These are phyloP conservation scores for Hygrophoropsis aurantiaca DNA, from an alignment of 768 basidiomycete genomes.

Conservation along the genomic window DNA sequence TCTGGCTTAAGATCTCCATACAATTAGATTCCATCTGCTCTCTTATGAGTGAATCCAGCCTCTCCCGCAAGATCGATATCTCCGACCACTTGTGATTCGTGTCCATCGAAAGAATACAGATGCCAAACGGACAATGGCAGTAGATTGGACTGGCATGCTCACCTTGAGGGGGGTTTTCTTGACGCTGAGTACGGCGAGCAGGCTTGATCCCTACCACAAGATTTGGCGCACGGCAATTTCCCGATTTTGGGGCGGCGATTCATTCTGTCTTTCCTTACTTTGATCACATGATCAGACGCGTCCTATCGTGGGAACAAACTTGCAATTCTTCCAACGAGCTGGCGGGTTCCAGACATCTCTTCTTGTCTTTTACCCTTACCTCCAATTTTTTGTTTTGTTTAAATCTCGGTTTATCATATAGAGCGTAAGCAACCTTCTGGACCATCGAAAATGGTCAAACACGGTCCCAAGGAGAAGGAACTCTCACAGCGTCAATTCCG, in stretches of 20 bases:
- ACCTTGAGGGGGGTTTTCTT: constrained; percentile 33
- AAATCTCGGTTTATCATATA: too few relatives aligned
- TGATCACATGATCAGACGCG: constrained; percentile 5
- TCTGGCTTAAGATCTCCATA: background rate
- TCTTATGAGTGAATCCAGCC: constrained; percentile 20
- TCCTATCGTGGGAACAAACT: background rate
- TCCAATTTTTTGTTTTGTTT: too few relatives aligned
- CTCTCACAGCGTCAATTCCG: too few relatives aligned
- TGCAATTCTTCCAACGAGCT: too few relatives aligned
- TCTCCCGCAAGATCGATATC: background rate
- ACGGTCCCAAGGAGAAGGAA: too few relatives aligned
- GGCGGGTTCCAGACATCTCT: too few relatives aligned
- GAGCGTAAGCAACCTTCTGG: too few relatives aligned
- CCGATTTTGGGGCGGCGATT: constrained; percentile 29
- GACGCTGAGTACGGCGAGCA: constrained; percentile 26
- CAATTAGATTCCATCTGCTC: constrained; percentile 18
- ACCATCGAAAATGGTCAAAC: too few relatives aligned
- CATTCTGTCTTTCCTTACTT: constrained; percentile 5
- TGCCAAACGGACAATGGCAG: background rate
- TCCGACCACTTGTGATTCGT: background rate
- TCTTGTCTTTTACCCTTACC: too few relatives aligned
- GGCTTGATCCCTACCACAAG: background rate
- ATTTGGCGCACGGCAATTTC: constrained; percentile 21
- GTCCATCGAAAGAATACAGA: background rate
- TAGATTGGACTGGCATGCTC: constrained; percentile 14